Base-by-base conservation (phyloP, 1,284 basidiomycete genomes). In the Rugosomyces carneus region DNA sequence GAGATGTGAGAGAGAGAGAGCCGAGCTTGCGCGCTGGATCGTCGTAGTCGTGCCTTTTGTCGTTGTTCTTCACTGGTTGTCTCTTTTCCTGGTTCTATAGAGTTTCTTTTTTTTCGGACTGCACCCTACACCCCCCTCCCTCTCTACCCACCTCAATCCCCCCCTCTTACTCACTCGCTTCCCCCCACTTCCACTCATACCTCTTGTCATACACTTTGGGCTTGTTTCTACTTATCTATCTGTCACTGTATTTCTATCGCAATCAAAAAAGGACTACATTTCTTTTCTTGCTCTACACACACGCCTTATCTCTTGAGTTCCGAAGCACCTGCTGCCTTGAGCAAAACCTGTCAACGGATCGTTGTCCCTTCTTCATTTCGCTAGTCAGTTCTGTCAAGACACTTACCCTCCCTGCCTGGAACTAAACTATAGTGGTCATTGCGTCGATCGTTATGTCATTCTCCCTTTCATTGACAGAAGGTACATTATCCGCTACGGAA, bases 231-330 rank as follows among this genome's bases (percentile, higher is more conserved):
- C 21, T 10, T 18, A 37, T 29, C 37, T 44, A 29, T 23, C 23
- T 8, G 39, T 26, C 42, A 44, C 35, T 48, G 42, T 44, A 48
- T 37, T 44, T 40, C 27, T 42, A 45, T 26, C 38, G 34, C 42
- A 42, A 48, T 42, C 37, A 37, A 32, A 26, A 24, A 23, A 11
- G 7, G 21, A 27, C 20, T 32, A 19, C 27, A 7, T 35, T 15
- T n/a, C n/a, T n/a, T n/a, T n/a, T n/a, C n/a, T n/a, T n/a, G n/a
- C n/a, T n/a, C n/a, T n/a, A n/a, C n/a, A n/a, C n/a, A n/a, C n/a
- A n/a, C n/a, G n/a, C n/a, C n/a, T n/a, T n/a, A n/a, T n/a, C n/a
- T n/a, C n/a, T n/a, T n/a, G n/a, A n/a, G n/a, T n/a, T n/a, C n/a
- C n/a, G n/a, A n/a, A n/a, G n/a, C n/a, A n/a, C n/a, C n/a, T 41